Evolutionary conservation across 306 rosid genomes (phyloP), one percentile per base, ranked within the genome.

Genomic region (Urtica urens): DNA sequence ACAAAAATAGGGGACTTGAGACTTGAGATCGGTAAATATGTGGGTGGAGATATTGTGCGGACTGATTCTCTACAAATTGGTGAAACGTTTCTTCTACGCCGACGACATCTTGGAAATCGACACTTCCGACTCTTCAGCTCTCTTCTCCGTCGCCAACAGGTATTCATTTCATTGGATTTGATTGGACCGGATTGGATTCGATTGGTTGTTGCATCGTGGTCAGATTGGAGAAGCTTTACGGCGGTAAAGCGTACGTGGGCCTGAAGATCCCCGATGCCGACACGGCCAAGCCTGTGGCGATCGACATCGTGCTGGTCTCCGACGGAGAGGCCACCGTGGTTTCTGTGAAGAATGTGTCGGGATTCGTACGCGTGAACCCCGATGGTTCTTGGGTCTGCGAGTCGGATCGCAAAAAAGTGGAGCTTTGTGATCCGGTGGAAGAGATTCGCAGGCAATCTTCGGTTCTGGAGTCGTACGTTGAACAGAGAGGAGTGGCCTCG

Each of bases 231-330:
- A 85, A 85, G 77, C 68, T 81, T 63, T 77, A 72, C 16, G 87
- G 87, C 31, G 95, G 79, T 24, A 81, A 73, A 47, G 85, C 72
- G 9, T 75, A 59, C 48, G 76, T 71, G 2, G 99, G 94, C 56
- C 94, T 90, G 62, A 83, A 95, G 15, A 79, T 90, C 63, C 99
- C 99, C 1, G 97, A 90, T 59, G 82, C 94, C n/a, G 95, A 84
- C 50, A 62, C 85, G 28, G 69, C 77, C 49, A 60, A 95, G 8
- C 64, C 67, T 18, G 92, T 79, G 78, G 71, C 58, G 51, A 79
- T 90, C 70, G 87, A 90, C 59, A 42, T 79, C 15, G 87, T 90
- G 65, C 80, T 66, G n/a, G 56, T 65, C 63, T 75, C 78, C 51
- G 55, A 75, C 52, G 81, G 97, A 57, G 92, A 73, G 72, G 70